phyloP scores from a whole-genome alignment of 1,284 basidiomycete genomes.

The Leccinum solheimii region DNA sequence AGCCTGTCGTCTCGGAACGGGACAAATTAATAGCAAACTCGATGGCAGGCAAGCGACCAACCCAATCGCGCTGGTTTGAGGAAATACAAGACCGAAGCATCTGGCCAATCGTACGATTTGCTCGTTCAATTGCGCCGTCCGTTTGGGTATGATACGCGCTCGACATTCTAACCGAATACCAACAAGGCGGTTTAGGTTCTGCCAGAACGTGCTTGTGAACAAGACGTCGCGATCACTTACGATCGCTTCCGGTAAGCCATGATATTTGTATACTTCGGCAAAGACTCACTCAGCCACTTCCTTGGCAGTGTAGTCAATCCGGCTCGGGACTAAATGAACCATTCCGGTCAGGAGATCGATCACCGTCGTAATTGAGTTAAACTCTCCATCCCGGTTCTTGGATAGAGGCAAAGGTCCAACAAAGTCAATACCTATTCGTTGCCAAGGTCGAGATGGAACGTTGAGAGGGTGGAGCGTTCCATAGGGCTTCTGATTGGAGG shows the following conservation, averaged over 20 bases:
- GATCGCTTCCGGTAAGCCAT: background rate
- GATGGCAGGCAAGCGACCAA: background rate
- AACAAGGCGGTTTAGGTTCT: background rate
- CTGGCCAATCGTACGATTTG: background rate
- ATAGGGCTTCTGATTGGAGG: too few relatives aligned
- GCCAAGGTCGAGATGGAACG: background rate
- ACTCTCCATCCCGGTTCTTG: background rate
- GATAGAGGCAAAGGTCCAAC: background rate
- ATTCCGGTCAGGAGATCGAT: background rate
- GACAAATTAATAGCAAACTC: constrained; percentile 24
- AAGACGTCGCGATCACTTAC: background rate
- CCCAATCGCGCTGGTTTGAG: constrained; percentile 9
- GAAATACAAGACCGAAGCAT: constrained; percentile 2
- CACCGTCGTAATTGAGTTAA: background rate
- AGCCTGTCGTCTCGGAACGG: constrained; percentile 26
- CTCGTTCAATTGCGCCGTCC: background rate
- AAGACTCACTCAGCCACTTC: background rate
- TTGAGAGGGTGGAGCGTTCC: background rate
- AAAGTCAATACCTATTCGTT: background rate
- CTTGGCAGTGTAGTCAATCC: background rate
- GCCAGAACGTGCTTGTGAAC: constrained; percentile 2
- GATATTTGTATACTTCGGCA: background rate
- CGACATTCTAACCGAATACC: background rate
- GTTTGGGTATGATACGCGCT: constrained; percentile 5
- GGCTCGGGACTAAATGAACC: background rate